A percentile compares a stretch with the other conserved stretches of the same genome.
These are phyloP conservation scores for Nothophoma quercina DNA, from an alignment of 2,329 filamentous ascomycete genomes.

Conservation along the genomic window DNA sequence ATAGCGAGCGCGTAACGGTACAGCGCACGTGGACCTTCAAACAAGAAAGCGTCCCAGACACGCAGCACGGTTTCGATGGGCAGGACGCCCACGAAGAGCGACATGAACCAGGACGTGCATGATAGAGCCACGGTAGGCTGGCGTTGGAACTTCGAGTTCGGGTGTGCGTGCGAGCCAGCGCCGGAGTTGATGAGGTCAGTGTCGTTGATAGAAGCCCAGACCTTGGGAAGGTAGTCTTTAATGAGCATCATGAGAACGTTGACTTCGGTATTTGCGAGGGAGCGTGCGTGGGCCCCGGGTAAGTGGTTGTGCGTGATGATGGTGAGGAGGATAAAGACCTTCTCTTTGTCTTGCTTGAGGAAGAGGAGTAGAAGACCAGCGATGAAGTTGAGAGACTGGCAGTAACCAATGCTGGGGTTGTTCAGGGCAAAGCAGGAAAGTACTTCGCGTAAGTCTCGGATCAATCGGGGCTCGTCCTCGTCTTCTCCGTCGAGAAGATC, in stretches of 20 bases:
- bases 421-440: constrained; percentile 89
- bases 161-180: constrained; percentile 43
- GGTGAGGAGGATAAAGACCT: constrained; percentile 90
- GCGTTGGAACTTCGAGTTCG: constrained; percentile 52
- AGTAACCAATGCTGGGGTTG: constrained; percentile 92
- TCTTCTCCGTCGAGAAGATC: constrained; percentile 42
- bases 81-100: constrained; percentile 89
- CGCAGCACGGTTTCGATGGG: constrained; percentile 91
- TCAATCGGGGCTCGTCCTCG: constrained; percentile 73
- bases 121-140: constrained; percentile 91
- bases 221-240: constrained; percentile 78
- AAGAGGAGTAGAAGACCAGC: constrained; percentile 90
- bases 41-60: constrained; percentile 96
- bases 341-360: constrained; percentile 81
- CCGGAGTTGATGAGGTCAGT: constrained; percentile 60
- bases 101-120: constrained; percentile 98
- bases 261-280: constrained; percentile 90
- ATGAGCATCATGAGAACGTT: constrained; percentile 90
- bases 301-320: constrained; percentile 89
- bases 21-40: constrained; percentile 91
- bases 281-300: constrained; percentile 90
- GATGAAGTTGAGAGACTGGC: constrained; percentile 94
- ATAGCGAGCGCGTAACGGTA: constrained; percentile 91
- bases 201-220: constrained; percentile 90
- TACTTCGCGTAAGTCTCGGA: constrained; percentile 82